Base-by-base conservation (phyloP, 176 grass and related monocot genomes). In the Juncus inflexus region DNA sequence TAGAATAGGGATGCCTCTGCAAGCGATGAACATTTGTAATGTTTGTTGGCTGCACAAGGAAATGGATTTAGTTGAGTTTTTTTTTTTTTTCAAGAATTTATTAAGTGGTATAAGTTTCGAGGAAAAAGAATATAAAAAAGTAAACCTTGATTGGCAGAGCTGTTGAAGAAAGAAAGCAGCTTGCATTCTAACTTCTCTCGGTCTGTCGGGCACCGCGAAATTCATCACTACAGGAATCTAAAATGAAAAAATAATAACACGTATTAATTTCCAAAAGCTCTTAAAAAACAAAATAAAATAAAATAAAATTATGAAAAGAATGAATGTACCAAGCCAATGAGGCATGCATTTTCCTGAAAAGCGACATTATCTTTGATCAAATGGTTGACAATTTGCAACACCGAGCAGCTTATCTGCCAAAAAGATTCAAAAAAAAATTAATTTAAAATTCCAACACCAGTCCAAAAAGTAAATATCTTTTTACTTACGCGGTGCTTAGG, bases 1-100 rank as follows among this genome's bases (percentile, higher is more conserved):
- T 65, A 99, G 83, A 79, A 91, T 81, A 86, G 94, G 94, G 57
- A 99, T 99, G 12, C 94, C 94, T 84, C 90, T 83, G 69, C 94
- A 99, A 58, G 94, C 85, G 50, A 92, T 86, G 80, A 99, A 99
- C 94, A 99, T 99, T 84, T 99, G 94, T 67, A 99, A 80, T 4
- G 94, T 99, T 80, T 86, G 74, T 39, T 77, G 92, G 75, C 94
- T 92, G 86, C 13, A 80, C 6, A 47, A 47, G 4, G 66, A 81
- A 64, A 75, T 74, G 76, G 61, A 69, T 28, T 28, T 1, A 28
- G 19, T 28, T 1, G 1, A 28, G 19, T 1, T 28, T 28, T 28
- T 28, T 0, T 28, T 28, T 28, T 1, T n/a, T n/a, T n/a, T n/a
- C n/a, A n/a, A 28, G 19, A 28, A 28, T 28, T 64, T 8, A 51